Evolutionary conservation across 1,284 basidiomycete species (phyloP), one percentile per base, ranked within the genome.

Genomic region (Melanopsichium pennsylvanicum): DNA sequence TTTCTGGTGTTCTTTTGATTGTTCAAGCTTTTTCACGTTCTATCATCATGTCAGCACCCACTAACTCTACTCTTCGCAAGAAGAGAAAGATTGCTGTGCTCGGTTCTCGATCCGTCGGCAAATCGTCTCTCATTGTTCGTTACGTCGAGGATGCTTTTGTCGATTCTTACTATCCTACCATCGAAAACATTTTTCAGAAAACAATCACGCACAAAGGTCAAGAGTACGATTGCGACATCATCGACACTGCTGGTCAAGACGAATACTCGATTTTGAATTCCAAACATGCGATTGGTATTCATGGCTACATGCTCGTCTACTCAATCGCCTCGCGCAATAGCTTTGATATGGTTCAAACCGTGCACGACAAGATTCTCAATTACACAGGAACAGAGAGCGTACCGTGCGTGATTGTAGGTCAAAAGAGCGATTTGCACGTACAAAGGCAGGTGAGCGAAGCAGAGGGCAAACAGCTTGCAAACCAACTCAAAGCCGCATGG

Each of bases 301-400:
- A 91, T 80, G 89, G 90, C 74, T 93, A 90, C 82, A 87, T 93
- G 70, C 87, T 93, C 63, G 95, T 98, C 35, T 99, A 97, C 85
- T 93, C 92, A 9, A 93, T 98, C 82, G 88, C 92, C 9, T 93
- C 91, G 25, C 86, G 90, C 67, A 89, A 89, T 77, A 93, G 92
- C 22, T 98, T 97, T 84, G 91, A 98, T 73, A 97, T 97, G 91
- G 87, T 97, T 69, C 88, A 91, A 81, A 90, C 93, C 75, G 88
- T 98, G 33, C 89, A 97, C 81, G 94, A 98, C 85, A 99, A 98
- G 87, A 97, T 99, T 76, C 85, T 94, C 76, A 90, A 94, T 83
- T 97, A 92, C 81, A 92, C 90, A 47, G 95, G 94, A 42, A 86
- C 92, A 47, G 88, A 89, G 60, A 88, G 88, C 69, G 90, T 97